A percentile compares a stretch with the other conserved stretches of the same genome.
These are phyloP conservation scores for Pythium angustatum DNA, from an alignment of 352 stramenopile genomes.

Conservation along the genomic window DNA sequence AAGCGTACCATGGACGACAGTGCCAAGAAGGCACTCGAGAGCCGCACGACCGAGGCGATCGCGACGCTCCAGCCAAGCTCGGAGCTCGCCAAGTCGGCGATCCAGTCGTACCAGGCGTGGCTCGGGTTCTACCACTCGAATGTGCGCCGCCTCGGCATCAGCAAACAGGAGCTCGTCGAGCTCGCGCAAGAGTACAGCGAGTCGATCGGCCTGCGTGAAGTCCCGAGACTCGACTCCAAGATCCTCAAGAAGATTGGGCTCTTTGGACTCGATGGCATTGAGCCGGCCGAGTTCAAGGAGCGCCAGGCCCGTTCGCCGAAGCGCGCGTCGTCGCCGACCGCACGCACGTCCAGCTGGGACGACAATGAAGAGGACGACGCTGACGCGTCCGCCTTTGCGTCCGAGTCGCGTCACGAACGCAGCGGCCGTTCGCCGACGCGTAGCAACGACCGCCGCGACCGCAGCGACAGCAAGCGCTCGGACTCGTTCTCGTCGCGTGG, in stretches of 20 bases:
- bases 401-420: neutral
- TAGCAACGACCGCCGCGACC: too few relatives aligned
- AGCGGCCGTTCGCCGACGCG: conserved; percentile 3
- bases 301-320: neutral
- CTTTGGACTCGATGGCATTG: conserved; percentile 54
- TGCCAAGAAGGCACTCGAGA: conserved; percentile 8
- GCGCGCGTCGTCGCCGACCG: neutral
- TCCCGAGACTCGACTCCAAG: conserved; percentile 62
- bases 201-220: conserved; percentile 42
- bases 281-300: conserved; percentile 12
- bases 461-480: neutral
- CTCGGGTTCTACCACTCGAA: conserved; percentile 94
- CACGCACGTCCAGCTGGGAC: neutral
- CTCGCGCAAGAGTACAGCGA: conserved; percentile 48
- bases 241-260: conserved; percentile 69
- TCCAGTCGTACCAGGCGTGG: conserved; percentile 92
- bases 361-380: neutral
- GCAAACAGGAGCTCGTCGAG: conserved; percentile 53
- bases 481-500: neutral
- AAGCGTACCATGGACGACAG: conserved; percentile 29
- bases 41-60: conserved; percentile 30
- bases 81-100: conserved; percentile 71
- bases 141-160: conserved; percentile 40
- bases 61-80: conserved; percentile 37
- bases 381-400: neutral